These are phyloP conservation scores for Ophiocordyceps camponoti-saundersi DNA, from an alignment of 2,329 filamentous ascomycete species.

Conservation along the genomic window DNA sequence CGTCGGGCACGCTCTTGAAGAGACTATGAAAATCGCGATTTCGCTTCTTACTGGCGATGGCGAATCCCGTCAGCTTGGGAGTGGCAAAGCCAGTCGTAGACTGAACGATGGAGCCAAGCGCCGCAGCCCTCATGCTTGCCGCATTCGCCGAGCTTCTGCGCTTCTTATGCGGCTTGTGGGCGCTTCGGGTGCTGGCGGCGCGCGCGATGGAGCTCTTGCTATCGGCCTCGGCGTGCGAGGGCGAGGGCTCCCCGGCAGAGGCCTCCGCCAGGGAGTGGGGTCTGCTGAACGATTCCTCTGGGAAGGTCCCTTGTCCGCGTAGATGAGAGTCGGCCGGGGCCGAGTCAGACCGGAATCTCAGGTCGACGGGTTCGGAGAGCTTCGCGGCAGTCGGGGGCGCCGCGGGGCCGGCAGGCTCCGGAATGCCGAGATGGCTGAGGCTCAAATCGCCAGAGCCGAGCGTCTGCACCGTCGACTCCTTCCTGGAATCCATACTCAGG, in stretches of 20 bases:
- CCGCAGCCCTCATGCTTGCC: conserved; percentile 39
- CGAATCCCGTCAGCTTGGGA: conserved; percentile 81
- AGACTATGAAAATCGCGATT: conserved; percentile 89
- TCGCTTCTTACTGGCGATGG: conserved; percentile 86
- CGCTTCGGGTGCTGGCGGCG: conserved; percentile 51
- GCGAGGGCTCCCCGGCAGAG: conserved; percentile 39
- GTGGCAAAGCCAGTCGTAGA: conserved; percentile 38
- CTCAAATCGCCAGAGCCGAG: conserved; percentile 79
- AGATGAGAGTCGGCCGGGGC: conserved; percentile 31
- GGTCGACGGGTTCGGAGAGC: conserved; percentile 30
- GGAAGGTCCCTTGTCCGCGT: conserved; percentile 9
- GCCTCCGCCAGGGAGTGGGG: conserved; percentile 36
- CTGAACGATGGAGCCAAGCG: conserved; percentile 51
- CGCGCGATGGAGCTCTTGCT: conserved; percentile 43
- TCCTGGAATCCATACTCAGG: conserved; percentile 35
- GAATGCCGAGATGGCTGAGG: conserved; percentile 72
- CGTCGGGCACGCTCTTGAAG: conserved; percentile 93
- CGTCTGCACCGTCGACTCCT: conserved; percentile 70
- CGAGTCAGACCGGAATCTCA: conserved; percentile 36
- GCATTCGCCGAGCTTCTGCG: conserved; percentile 68
- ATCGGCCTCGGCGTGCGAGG: conserved; percentile 46
- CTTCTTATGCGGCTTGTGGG: conserved; percentile 46
- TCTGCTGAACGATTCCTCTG: conserved; percentile 19
- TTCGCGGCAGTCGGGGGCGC: conserved; percentile 39
- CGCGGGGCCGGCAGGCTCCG: conserved; percentile 36